Evolutionary conservation across 2,329 filamentous ascomycete genomes (phyloP), one percentile per base, ranked within the genome.

Genomic region (Coleophoma eucalyptorum): DNA sequence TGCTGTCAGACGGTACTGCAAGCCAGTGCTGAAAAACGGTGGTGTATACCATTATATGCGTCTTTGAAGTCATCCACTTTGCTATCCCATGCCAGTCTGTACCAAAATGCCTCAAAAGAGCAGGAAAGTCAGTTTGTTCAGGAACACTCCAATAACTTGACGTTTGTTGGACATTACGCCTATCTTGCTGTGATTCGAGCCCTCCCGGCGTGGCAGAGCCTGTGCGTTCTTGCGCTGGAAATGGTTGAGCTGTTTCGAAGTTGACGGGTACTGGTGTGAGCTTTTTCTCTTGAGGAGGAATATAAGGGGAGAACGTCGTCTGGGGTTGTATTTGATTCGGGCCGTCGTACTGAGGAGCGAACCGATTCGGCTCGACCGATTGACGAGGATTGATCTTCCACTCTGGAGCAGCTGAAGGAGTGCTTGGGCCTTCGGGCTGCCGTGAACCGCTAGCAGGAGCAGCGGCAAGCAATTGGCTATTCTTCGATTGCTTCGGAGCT

Each of bases 111-210:
- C 76, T 79, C 43, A 94, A 74, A 51, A 90, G 76, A 50, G 77
- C 79, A 34, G 86, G 84, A 67, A 94, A 94, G 62, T 92, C 89
- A 43, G 79, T 86, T 49, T 86, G 79, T 69, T 94, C 89, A 1
- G 86, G 87, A 19, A 93, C 89, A 61, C 89, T 93, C 89, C 89
- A 94, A 67, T 94, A 94, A 67, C 89, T 93, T 1, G 87, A 90
- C 13, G 86, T 82, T 57, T 85, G 83, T 50, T 62, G 62, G n/a
- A 56, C 51, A 43, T 50, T 60, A 31, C 61, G 61, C 34, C 59
- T 61, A 50, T 63, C 59, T 43, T 58, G 58, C 33, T 55, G 62
- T 10, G 50, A n/a, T 20, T 65, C 60, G 26, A 58, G 58, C 18
- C 44, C 48, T 18, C 51, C 44, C 20, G 62, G 61, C 31, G 63